Base-by-base conservation (phyloP, 352 stramenopile species). In the Globisporangium abappressorium region DNA sequence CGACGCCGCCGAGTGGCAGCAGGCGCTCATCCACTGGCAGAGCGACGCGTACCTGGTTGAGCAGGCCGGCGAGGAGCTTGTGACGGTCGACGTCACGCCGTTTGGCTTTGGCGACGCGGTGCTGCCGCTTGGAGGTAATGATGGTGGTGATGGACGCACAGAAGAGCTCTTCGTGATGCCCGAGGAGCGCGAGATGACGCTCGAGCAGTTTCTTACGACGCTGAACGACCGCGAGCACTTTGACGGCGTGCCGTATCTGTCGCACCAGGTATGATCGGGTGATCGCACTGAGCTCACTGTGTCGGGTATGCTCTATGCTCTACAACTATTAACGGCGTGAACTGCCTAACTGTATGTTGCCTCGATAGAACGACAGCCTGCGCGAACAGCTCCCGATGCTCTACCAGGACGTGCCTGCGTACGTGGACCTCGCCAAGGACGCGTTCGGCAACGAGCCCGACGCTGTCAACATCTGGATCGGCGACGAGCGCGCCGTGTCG, bases 401-500 rank as follows among this genome's bases (percentile, higher is more conserved):
- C 12, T 88, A 87, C 47, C 64, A 79, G 5, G 80, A 94, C 12
- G 81, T 94, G 18, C 85, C 86, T 14, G 60, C 82, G n/a, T 85
- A 68, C 36, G 69, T 94, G 22, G 64, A 72, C 14, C 70, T 94
- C 20, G 83, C 79, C 0, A 71, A 85, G 7, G 79, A 92, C 60
- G 78, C 82, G 14, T 94, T 96, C 43, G 88, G 85, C 6, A 94
- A 94, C 55, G 76, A 89, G 20, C 85, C 88, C 1, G 88, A 95
- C 69, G 88, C 88, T 1, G 85, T 99, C 12, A 99, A 99, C 84
- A 85, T 99, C 63, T 99, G 97, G 97, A 98, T 99, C 68, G 97
- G 97, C 7, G 96, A 99, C 72, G 93, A 98, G 65, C 78, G 85
- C 66, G 91, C 95, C 0, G 82, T 98, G 38, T 99, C 97, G 0